Evolutionary conservation across 139 green algal genomes (phyloP).

Genomic region (Spirogloea muscicola): DNA sequence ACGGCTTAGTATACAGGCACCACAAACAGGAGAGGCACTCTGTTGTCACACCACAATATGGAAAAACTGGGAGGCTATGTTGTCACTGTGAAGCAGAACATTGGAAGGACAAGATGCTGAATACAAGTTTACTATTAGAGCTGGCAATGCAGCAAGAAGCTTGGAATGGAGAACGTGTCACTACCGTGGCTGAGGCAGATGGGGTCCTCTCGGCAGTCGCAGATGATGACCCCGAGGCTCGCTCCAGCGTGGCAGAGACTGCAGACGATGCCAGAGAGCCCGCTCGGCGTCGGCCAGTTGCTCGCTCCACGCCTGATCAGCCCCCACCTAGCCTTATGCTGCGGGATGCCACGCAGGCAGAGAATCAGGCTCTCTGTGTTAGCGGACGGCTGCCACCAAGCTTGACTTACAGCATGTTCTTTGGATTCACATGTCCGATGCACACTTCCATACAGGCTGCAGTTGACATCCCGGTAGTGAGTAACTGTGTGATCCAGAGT

Average conservation of each 20-base stretch:
- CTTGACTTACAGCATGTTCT: slow-evolving; percentile 4
- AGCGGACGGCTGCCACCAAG: slow-evolving; percentile 22
- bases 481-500: no score
- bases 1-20: background rate
- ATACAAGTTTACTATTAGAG: no score
- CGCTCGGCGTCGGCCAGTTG: background rate
- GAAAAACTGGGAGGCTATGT: background rate
- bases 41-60: background rate
- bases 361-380: background rate
- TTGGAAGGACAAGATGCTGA: no score
- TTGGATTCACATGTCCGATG: no score
- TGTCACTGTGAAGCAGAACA: background rate
- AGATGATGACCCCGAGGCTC: background rate
- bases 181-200: slow-evolving; percentile 18
- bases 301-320: background rate
- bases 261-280: background rate
- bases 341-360: background rate
- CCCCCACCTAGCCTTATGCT: no score
- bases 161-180: no score
- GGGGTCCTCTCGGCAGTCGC: background rate
- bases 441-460: no score
- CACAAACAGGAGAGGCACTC: background rate
- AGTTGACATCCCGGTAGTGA: no score
- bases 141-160: no score
- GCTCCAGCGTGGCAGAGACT: background rate